Evolutionary conservation across 192 early-diverging fungal genomes (phyloP), one percentile per base, ranked within the genome.

Genomic region (Linnemannia exigua): DNA sequence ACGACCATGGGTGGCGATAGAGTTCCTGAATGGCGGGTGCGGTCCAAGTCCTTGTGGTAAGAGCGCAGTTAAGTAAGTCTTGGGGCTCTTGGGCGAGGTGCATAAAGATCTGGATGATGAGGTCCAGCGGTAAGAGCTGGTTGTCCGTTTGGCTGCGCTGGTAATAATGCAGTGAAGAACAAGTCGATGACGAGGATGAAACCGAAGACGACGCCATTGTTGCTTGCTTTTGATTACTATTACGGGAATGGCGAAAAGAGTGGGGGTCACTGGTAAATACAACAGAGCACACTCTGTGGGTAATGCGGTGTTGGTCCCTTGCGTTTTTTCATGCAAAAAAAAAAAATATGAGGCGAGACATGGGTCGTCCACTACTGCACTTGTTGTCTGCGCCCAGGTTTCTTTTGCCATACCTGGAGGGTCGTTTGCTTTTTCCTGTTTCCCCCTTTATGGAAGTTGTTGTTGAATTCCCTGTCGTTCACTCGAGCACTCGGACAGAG

Each of bases 1-100:
- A 86, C 4, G 58, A 66, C 84, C 84, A 86, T 33, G 84, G 84
- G 35, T 86, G 84, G 22, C 84, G 84, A 31, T 86, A 86, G 33
- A 86, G 79, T 15, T 86, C 84, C 67, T 86, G 78, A 25, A 86
- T 74, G 11, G 84, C 84, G 2, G 78, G 61, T 46, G 47, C 78
- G 33, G 79, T 54, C 84, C 84, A 86, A 19, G 52, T 58, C 5
- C 84, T 78, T 2, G 74, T 76, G 11, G 78, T 76, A 11, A 86
- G 74, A 17, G 84, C 84, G 46, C 84, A 86, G 66, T 41, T 76
- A 3, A 86, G 70, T 16, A 86, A 74, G 70, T 80, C 84, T 67
- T 80, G 78, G 0, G 84, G 84, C 16, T 76, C 74, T 15, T 50
- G 48, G 14, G 33, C 33, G 22, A 86, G 79, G n/a, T 86, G 74